These are phyloP conservation scores for Myotisia sp. DNA, from an alignment of 2,329 filamentous ascomycete genomes.

Conservation along the genomic window DNA sequence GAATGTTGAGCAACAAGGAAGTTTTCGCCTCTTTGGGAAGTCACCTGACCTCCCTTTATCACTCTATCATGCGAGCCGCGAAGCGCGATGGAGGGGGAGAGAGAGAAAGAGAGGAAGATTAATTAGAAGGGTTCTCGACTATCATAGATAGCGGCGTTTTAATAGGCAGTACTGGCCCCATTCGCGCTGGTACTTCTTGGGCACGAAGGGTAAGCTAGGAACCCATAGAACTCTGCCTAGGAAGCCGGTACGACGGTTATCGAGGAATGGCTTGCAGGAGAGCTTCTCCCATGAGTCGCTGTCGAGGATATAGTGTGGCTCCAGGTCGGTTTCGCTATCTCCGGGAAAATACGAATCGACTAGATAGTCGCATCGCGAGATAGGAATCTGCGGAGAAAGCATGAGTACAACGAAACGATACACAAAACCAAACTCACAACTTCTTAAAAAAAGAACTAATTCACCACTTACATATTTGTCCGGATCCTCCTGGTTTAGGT, in stretches of 20 bases:
- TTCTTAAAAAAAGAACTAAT: too few relatives aligned
- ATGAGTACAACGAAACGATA: too few relatives aligned
- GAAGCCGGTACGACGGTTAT: constrained; percentile 57
- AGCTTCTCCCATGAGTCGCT: constrained; percentile 62
- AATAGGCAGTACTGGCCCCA: constrained; percentile 87
- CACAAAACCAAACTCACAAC: too few relatives aligned
- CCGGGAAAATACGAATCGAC: constrained; percentile 72
- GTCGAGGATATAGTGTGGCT: constrained; percentile 70
- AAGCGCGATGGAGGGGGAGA: too few relatives aligned
- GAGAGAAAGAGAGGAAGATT: too few relatives aligned
- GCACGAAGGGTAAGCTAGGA: constrained; percentile 56
- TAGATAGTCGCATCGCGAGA: constrained; percentile 64
- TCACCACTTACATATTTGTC: constrained; percentile 59
- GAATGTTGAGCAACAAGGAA: too few relatives aligned
- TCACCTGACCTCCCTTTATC: too few relatives aligned
- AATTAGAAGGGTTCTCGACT: too few relatives aligned
- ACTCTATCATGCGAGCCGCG: too few relatives aligned
- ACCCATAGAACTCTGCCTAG: constrained; percentile 70
- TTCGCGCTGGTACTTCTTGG: constrained; percentile 53
- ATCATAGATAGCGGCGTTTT: too few relatives aligned
- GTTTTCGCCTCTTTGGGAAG: too few relatives aligned
- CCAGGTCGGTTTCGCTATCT: constrained; percentile 45
- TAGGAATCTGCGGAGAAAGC: constrained; percentile 53
- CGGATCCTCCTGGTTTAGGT: constrained; percentile 71
- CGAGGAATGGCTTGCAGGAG: constrained; percentile 65